Conservation (phyloP, 352 stramenopile species). For the Phytophthora citricola region DNA sequence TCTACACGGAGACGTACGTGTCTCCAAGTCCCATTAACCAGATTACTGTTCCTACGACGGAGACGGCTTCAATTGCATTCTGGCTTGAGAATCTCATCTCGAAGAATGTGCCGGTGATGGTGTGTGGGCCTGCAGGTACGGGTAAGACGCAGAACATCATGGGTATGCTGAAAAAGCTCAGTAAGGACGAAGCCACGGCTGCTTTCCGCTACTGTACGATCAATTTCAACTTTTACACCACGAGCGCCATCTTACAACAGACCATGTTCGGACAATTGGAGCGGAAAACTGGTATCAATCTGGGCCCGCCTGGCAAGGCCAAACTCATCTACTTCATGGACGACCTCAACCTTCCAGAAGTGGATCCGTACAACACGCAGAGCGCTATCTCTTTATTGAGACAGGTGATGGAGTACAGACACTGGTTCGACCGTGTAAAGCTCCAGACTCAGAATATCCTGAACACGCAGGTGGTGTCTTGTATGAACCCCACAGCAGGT, state of each 20-base stretch:
- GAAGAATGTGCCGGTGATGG: conserved; percentile 93
- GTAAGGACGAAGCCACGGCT: conserved; percentile 81
- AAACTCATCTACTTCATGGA: conserved; percentile 97
- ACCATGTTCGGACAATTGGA: conserved; percentile 95
- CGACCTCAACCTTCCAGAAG: conserved; percentile 96
- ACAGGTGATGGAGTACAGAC: conserved; percentile 96
- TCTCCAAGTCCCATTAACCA: conserved; percentile 89
- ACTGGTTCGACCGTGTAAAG: conserved; percentile 94
- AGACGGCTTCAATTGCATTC: conserved; percentile 95
- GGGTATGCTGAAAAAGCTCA: conserved; percentile 94
- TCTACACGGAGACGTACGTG: conserved; percentile 91
- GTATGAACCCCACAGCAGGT: conserved; percentile 96
- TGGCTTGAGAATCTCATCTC: conserved; percentile 96
- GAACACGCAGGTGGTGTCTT: conserved; percentile 95
- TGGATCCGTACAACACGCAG: conserved; percentile 97
- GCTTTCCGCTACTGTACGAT: conserved; percentile 93
- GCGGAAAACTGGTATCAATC: conserved; percentile 95
- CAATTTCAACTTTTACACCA: conserved; percentile 99
- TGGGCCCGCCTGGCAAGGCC: conserved; percentile 93
- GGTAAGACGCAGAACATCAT: conserved; percentile 97
- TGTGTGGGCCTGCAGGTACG: conserved; percentile 93
- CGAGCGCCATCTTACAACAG: conserved; percentile 91
- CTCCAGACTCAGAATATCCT: conserved; percentile 94
- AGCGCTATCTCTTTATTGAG: conserved; percentile 94
- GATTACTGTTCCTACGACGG: conserved; percentile 94